Evolutionary conservation across 179 eudicot genomes (phyloP), one percentile per base, ranked within the genome.

Genomic region (Beta corolliflora): DNA sequence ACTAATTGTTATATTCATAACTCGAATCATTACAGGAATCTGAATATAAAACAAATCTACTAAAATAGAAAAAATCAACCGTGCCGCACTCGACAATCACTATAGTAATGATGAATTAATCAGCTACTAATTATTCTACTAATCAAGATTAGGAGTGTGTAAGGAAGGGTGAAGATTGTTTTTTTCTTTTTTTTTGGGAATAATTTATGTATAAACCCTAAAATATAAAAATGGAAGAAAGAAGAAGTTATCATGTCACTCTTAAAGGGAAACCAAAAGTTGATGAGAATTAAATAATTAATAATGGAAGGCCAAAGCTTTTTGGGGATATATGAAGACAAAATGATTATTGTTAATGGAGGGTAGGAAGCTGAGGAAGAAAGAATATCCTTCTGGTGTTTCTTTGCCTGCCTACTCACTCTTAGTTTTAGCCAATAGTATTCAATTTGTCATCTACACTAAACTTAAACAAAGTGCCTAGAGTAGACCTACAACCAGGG

Each of bases 321-420:
- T 81, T 65, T 13, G 67, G 84, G 75, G 73, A 48, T 48, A 48
- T 7, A 48, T 66, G 58, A 61, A 71, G 78, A 80, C 83, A 84
- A 84, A 71, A 84, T 78, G 12, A 80, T 74, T 36, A 36, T 36
- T 79, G 71, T 79, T 68, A 82, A 82, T 85, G 80, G 74, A 74
- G 59, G 79, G 60, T 60, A 18, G 71, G 61, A 59, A 1, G 71
- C 7, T 2, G 25, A 61, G 16, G 65, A 81, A 53, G 45, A 67
- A 77, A 53, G 77, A 77, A 77, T 81, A 80, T 75, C 61, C 79
- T 31, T 19, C 72, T 14, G 7, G 75, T 79, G 82, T 69, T 18
- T 67, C 71, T 67, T 65, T 73, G 75, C 81, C 77, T 59, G 76
- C 84, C 67, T 59, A 46, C 76, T 79, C 76, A 74, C 77, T 50